These are phyloP conservation scores for Leucocoprinus birnbaumii DNA, from an alignment of 768 basidiomycete species.

Conservation along the genomic window DNA sequence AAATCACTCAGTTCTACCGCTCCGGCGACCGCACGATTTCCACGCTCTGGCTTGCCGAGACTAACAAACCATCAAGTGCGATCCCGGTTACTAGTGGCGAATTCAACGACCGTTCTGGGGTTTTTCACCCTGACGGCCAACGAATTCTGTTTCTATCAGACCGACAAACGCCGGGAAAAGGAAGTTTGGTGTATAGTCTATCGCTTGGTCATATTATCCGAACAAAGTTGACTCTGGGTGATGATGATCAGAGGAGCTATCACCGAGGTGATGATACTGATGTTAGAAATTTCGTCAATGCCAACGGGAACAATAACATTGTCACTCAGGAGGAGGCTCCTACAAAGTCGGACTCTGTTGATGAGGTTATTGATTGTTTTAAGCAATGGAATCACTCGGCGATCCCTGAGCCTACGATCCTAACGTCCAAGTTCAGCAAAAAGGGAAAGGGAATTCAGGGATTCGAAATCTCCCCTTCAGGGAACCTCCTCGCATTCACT, in stretches of 20 bases:
- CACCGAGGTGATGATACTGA: slow-evolving; percentile 14
- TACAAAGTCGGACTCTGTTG: not conserved
- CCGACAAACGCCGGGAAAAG: slow-evolving; percentile 25
- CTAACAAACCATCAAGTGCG: slow-evolving; percentile 23
- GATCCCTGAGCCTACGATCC: slow-evolving; percentile 10
- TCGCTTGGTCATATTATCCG: slow-evolving; percentile 11
- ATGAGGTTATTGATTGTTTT: not conserved
- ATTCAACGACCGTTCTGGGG: slow-evolving; percentile 25
- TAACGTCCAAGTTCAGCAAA: slow-evolving; percentile 9
- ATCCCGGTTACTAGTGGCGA: slow-evolving; percentile 23
- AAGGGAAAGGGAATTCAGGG: slow-evolving; percentile 18
- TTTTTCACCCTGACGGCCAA: slow-evolving; percentile 29
- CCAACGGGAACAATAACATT: not conserved
- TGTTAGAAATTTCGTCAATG: not conserved
- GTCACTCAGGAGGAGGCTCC: too few species aligned
- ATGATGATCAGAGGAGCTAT: slow-evolving; percentile 13
- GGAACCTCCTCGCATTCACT: slow-evolving; percentile 25
- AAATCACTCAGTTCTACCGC: slow-evolving; percentile 29
- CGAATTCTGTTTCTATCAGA: slow-evolving; percentile 29
- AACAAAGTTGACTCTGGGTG: not conserved
- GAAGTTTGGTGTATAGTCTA: slow-evolving; percentile 1
- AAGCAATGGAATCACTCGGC: slow-evolving; percentile 7
- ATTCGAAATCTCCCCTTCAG: slow-evolving; percentile 31
- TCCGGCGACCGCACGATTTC: slow-evolving; percentile 18
- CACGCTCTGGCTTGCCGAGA: slow-evolving; percentile 28